phyloP scores from a whole-genome alignment of 2,329 filamentous ascomycete species.

The Rhynchosporium secalis region DNA sequence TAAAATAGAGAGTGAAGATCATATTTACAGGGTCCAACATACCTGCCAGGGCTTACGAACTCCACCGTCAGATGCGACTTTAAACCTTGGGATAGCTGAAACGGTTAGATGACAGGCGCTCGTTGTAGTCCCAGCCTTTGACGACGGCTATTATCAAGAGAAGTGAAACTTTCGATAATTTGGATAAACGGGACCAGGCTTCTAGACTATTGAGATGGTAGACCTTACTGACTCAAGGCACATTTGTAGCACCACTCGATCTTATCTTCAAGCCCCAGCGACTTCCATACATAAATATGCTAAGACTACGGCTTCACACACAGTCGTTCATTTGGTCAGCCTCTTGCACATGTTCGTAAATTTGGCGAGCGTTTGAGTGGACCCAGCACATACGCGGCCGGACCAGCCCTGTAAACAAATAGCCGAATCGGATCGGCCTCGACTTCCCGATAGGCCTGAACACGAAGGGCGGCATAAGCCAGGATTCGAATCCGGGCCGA shows the following conservation, averaged over 20 bases:
- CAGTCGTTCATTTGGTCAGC: background rate
- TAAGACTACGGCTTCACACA: slow-evolving; percentile 2
- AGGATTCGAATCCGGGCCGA: slow-evolving; percentile 3
- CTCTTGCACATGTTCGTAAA: background rate
- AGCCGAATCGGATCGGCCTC: slow-evolving; percentile 11
- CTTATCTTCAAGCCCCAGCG: background rate
- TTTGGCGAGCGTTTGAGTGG: background rate
- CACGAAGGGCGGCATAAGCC: background rate
- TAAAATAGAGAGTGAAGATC: background rate
- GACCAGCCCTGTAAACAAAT: background rate
- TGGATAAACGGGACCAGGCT: background rate
- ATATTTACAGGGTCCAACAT: background rate
- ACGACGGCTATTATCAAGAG: background rate
- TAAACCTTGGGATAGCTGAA: no score
- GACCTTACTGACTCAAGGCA: background rate
- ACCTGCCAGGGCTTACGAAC: slow-evolving; percentile 1
- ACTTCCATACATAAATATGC: background rate
- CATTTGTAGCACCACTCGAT: background rate
- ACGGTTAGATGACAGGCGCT: background rate
- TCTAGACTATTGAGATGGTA: background rate
- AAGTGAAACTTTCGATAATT: background rate
- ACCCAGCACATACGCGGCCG: slow-evolving; percentile 6
- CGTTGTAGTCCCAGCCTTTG: background rate
- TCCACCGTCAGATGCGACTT: background rate
- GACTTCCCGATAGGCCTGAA: background rate